Percentiles rank a stretch among this genome's conserved stretches.
phyloP scores from a whole-genome alignment of 768 basidiomycete species.

The Psilocybe sp. region DNA sequence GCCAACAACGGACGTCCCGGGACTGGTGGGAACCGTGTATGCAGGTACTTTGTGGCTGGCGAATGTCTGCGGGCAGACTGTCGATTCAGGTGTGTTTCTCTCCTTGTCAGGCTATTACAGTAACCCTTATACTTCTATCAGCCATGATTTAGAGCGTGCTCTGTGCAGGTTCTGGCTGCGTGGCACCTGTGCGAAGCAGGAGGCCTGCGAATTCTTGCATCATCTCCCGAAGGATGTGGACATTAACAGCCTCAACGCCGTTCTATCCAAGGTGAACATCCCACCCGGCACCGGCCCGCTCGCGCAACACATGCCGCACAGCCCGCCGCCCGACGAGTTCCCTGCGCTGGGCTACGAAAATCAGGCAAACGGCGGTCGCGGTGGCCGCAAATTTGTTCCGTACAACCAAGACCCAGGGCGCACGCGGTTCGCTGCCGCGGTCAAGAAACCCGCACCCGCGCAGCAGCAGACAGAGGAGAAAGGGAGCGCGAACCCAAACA shows the following conservation, averaged over 20 bases:
- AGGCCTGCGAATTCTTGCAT: slow-evolving; percentile 94
- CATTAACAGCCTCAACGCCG: slow-evolving; percentile 62
- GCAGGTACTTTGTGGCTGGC: slow-evolving; percentile 94
- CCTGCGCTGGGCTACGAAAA: slow-evolving; percentile 58
- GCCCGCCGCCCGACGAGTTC: slow-evolving; percentile 58
- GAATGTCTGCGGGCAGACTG: slow-evolving; percentile 96
- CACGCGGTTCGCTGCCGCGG: slow-evolving; percentile 87
- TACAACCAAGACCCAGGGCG: slow-evolving; percentile 79
- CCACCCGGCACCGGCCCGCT: slow-evolving; percentile 44
- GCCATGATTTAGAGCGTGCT: slow-evolving; percentile 93
- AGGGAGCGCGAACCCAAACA: slow-evolving; percentile 4
- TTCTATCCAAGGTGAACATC: slow-evolving; percentile 65
- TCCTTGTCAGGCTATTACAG: background rate
- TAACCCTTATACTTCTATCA: slow-evolving; percentile 27
- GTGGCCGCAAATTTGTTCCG: slow-evolving; percentile 40
- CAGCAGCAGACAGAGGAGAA: slow-evolving; percentile 12
- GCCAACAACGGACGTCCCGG: slow-evolving; percentile 51
- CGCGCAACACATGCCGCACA: slow-evolving; percentile 29
- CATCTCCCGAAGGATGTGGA: slow-evolving; percentile 87
- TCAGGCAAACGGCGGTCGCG: slow-evolving; percentile 36
- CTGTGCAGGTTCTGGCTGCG: slow-evolving; percentile 97
- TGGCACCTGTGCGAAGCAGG: slow-evolving; percentile 95
- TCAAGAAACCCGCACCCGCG: slow-evolving; percentile 62
- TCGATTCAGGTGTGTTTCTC: slow-evolving; percentile 79
- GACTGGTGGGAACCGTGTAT: slow-evolving; percentile 75